These are phyloP conservation scores for Fusarium globosum DNA, from an alignment of 2,329 filamentous ascomycete species.

Conservation along the genomic window DNA sequence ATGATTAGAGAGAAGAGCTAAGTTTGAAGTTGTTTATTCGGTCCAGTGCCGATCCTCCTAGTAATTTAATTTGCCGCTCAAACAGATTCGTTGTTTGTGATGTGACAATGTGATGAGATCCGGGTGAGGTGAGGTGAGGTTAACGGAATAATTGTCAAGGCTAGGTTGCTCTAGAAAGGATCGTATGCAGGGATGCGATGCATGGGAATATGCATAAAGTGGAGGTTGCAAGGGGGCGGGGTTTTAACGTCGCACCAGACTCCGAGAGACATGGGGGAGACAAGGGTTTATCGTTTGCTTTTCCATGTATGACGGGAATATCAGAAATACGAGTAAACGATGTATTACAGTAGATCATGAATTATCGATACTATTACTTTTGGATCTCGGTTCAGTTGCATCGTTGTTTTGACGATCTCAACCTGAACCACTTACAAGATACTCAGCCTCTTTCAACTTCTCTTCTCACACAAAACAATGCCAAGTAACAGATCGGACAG, in stretches of 20 bases:
- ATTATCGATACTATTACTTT: background rate
- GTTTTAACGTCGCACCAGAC: constrained; percentile 29
- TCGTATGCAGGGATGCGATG: constrained; percentile 23
- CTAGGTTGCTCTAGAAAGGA: background rate
- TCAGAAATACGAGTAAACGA: constrained; percentile 9
- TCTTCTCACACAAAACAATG: background rate
- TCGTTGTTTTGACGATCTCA: background rate
- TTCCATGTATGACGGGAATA: constrained; percentile 21
- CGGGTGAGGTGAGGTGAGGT: background rate
- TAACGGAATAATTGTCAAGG: background rate
- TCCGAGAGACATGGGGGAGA: constrained; percentile 5
- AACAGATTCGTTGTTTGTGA: constrained; percentile 13
- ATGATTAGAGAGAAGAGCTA: constrained; percentile 7
- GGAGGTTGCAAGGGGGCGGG: constrained; percentile 29
- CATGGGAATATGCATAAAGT: constrained; percentile 39
- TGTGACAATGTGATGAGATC: constrained; percentile 15
- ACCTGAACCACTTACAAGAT: background rate
- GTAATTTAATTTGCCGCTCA: constrained; percentile 29
- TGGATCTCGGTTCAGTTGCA: background rate
- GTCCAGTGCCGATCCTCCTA: constrained; percentile 28
- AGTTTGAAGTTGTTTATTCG: constrained; percentile 4
- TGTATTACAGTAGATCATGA: background rate
- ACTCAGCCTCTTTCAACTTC: background rate
- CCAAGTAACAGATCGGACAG: constrained; percentile 9
- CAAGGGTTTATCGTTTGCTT: constrained; percentile 25